Base-by-base conservation (phyloP, 495 filamentous ascomycete species). In the Darksidea phi region DNA sequence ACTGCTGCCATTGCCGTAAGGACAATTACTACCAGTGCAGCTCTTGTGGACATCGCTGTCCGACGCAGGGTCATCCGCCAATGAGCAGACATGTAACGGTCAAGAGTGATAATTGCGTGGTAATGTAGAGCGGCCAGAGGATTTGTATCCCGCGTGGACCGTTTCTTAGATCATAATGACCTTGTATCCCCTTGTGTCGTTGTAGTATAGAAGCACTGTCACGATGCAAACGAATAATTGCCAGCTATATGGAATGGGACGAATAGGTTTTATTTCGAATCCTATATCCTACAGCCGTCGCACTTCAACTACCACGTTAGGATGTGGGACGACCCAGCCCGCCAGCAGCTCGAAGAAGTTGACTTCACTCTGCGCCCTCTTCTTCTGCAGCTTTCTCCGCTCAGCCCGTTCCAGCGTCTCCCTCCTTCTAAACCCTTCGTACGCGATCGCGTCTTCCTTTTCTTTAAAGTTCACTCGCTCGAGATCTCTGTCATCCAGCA, bases 81-180 rank as follows among this genome's bases (percentile, higher is more conserved):
- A 38, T 38, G 36, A 38, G 36, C 36, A 38, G 36, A 38, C 36
- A 38, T 38, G 36, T 38, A 38, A 38, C 36, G 36, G 36, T 38
- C 7, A 15, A 15, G 36, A 15, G 36, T 38, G 15, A 15, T 38
- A 38, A 38, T 38, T 38, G 36, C 36, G 36, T 38, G 36, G 36
- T 38, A 38, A 38, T 38, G 36, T 38, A 38, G 36, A 38, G 36
- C 36, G 7, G 36, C 36, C 7, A 38, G 36, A 38, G 36, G 36
- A 38, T 38, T 38, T 38, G 36, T 38, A 38, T 38, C 36, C 36
- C 15, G 36, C 36, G 36, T 38, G 36, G 36, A 38, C 36, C 36
- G 36, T 38, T 38, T 38, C 36, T 38, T 38, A 38, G 36, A 38
- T 38, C 36, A 38, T 38, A 38, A 38, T 38, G 36, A 38, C 36